These are phyloP conservation scores for Phytophthora fragariae DNA, from an alignment of 352 stramenopile species.

Conservation along the genomic window DNA sequence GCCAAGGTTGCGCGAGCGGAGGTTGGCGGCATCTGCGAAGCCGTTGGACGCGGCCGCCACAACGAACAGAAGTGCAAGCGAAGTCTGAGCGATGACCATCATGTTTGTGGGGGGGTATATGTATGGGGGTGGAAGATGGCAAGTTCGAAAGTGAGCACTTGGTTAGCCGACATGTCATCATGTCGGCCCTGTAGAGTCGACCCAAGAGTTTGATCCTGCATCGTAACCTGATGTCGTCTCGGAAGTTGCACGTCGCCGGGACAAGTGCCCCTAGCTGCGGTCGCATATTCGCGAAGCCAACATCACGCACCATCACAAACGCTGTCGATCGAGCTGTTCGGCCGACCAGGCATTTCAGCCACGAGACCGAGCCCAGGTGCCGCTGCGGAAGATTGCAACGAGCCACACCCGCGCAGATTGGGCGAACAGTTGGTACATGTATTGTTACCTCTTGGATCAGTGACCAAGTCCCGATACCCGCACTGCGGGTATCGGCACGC, in stretches of 20 bases:
- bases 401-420: slow-evolving; percentile 13
- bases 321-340: slow-evolving; percentile 16
- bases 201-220: neutral
- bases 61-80: slow-evolving; percentile 11
- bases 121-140: neutral
- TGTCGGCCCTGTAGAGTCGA: too few species aligned
- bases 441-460: neutral
- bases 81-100: slow-evolving; percentile 10
- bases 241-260: slow-evolving; percentile 4
- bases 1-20: slow-evolving; percentile 11
- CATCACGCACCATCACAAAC: slow-evolving; percentile 20
- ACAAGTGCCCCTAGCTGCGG: slow-evolving; percentile 25
- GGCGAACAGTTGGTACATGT: slow-evolving; percentile 15
- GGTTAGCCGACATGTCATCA: neutral
- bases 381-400: slow-evolving; percentile 29
- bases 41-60: slow-evolving; percentile 6
- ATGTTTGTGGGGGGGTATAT: neutral
- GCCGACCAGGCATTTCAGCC: slow-evolving; percentile 21
- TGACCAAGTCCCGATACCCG: neutral
- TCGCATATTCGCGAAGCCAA: slow-evolving; percentile 10
- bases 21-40: neutral
- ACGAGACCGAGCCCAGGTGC: slow-evolving; percentile 25
- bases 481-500: slow-evolving; percentile 13
- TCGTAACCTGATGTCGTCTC: slow-evolving; percentile 23
- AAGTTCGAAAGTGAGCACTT: slow-evolving; percentile 17